Percentiles rank a stretch among this genome's conserved stretches.
phyloP scores from a whole-genome alignment of 2,329 filamentous ascomycete species.

The Xylaria hypoxylon region DNA sequence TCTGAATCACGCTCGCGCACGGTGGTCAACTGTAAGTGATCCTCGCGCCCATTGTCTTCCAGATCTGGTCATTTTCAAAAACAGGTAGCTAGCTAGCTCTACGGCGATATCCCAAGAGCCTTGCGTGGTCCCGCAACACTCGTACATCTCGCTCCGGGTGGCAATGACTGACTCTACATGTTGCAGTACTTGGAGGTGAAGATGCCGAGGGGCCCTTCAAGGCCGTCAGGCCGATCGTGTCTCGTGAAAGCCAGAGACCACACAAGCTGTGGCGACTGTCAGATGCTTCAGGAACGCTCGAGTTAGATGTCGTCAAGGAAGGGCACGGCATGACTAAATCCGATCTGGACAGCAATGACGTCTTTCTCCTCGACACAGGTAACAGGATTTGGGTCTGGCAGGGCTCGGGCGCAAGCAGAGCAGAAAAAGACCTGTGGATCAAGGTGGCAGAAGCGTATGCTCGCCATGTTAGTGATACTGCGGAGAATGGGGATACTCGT shows the following conservation, averaged over 20 bases:
- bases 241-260: constrained; percentile 43
- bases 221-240: constrained; percentile 41
- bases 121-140: neutral
- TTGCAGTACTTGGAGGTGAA: constrained; percentile 60
- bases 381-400: constrained; percentile 74
- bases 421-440: constrained; percentile 71
- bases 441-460: constrained; percentile 69
- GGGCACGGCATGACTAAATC: constrained; percentile 57
- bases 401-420: constrained; percentile 66
- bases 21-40: constrained; percentile 58
- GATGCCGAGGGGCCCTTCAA: constrained; percentile 49
- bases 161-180: neutral
- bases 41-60: neutral
- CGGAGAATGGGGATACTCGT: constrained; percentile 52
- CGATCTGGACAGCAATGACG: constrained; percentile 69
- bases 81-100: neutral
- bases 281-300: constrained; percentile 68
- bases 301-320: constrained; percentile 70
- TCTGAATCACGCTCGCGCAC: constrained; percentile 66
- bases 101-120: neutral
- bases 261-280: constrained; percentile 71
- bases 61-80: neutral
- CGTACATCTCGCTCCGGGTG: neutral
- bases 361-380: constrained; percentile 72
- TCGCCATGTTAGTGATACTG: constrained; percentile 53